These are phyloP conservation scores for Sporormia fimetaria DNA, from an alignment of 495 filamentous ascomycete genomes.

Conservation along the genomic window DNA sequence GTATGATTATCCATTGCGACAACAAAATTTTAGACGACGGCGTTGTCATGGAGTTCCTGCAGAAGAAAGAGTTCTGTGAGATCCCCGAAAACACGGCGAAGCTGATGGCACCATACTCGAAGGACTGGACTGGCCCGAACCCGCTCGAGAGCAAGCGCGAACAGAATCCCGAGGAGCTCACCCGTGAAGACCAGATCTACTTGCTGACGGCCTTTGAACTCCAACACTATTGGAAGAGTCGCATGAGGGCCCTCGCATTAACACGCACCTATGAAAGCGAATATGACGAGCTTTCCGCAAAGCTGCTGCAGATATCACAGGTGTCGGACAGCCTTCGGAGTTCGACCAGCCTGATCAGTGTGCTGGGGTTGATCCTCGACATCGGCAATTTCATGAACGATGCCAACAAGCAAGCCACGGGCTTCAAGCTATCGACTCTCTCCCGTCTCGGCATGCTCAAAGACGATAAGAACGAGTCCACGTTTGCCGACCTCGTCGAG, in stretches of 20 bases:
- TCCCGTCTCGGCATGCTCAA: conserved; percentile 93
- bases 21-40: conserved; percentile 78
- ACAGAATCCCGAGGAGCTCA: conserved; percentile 78
- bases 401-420: conserved; percentile 91
- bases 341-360: conserved; percentile 86
- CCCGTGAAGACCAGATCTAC: conserved; percentile 89
- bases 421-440: conserved; percentile 96
- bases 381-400: conserved; percentile 99
- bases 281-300: conserved; percentile 79
- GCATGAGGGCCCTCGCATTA: conserved; percentile 80
- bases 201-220: conserved; percentile 87
- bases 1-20: conserved; percentile 94
- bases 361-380: conserved; percentile 88
- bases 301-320: conserved; percentile 66
- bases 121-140: conserved; percentile 89
- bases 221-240: conserved; percentile 96
- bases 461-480: conserved; percentile 96
- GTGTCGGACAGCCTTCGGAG: conserved; percentile 84
- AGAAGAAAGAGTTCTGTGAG: conserved; percentile 80
- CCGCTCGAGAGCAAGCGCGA: conserved; percentile 69
- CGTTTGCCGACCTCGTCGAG: conserved; percentile 93
- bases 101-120: conserved; percentile 85
- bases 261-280: conserved; percentile 79
- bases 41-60: conserved; percentile 96
- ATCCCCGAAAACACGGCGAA: conserved; percentile 86